Evolutionary conservation across 2,329 filamentous ascomycete species (phyloP).

Genomic region (Raffaelea deltoideospora): DNA sequence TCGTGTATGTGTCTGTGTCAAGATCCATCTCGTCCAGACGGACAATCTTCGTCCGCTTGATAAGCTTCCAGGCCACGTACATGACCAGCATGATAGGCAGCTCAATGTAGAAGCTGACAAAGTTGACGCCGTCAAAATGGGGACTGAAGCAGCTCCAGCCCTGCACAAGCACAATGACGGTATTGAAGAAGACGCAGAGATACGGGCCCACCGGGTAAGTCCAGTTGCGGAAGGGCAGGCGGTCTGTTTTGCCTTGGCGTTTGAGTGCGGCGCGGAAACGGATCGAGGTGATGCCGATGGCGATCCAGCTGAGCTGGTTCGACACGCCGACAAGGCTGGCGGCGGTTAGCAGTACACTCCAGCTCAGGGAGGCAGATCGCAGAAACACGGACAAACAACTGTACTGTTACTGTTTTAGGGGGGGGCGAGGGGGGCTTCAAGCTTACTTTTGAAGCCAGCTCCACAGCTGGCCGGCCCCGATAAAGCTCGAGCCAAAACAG

Average conservation of each 20-base stretch:
- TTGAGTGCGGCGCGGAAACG: constrained; percentile 45
- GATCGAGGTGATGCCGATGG: constrained; percentile 49
- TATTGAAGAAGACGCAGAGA: constrained; percentile 39
- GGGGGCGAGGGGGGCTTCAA: too few relatives aligned
- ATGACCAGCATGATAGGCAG: constrained; percentile 43
- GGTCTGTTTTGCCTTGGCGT: constrained; percentile 42
- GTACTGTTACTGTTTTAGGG: too few relatives aligned
- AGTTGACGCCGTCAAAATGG: constrained; percentile 39
- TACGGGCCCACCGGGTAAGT: constrained; percentile 49
- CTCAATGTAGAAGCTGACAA: constrained; percentile 50
- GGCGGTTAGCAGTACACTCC: neutral
- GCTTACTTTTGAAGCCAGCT: constrained; percentile 50
- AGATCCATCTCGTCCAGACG: constrained; percentile 11
- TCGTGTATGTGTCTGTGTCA: constrained; percentile 11
- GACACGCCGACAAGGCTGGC: constrained; percentile 47
- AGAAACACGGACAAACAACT: too few relatives aligned
- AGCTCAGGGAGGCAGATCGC: too few relatives aligned
- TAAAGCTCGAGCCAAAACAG: constrained; percentile 50
- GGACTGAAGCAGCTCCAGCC: constrained; percentile 50
- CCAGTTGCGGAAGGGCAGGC: constrained; percentile 51
- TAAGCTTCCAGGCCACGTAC: constrained; percentile 37
- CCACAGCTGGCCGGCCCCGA: constrained; percentile 50
- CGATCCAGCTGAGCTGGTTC: constrained; percentile 51
- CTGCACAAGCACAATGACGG: constrained; percentile 45
- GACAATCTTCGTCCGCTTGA: constrained; percentile 10